A percentile compares a stretch with the other conserved stretches of the same genome.
phyloP scores from a whole-genome alignment of 148 eudicot species.

The Salicornia ramosissima region DNA sequence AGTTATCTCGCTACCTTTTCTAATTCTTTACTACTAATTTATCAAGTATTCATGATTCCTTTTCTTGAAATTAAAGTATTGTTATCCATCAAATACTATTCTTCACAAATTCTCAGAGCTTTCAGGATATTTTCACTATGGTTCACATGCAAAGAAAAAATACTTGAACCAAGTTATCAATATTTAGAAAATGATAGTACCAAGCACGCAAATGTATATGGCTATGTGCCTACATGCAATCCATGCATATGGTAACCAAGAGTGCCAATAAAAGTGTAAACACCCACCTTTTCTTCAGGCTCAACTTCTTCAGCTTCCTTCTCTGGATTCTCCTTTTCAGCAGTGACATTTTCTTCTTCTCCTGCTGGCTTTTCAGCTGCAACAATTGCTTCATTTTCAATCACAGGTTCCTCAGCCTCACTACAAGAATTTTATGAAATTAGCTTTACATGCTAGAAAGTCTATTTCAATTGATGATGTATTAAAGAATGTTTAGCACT shows the following conservation, averaged over 20 bases:
- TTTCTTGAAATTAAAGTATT: too few relatives aligned
- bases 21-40: too few relatives aligned
- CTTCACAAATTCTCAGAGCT: too few relatives aligned
- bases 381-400: slow-evolving; percentile 36
- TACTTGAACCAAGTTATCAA: too few relatives aligned
- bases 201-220: background rate
- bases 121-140: too few relatives aligned
- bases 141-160: too few relatives aligned
- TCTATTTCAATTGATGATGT: background rate
- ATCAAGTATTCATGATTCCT: too few relatives aligned
- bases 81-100: too few relatives aligned
- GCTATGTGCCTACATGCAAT: background rate
- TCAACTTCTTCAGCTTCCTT: slow-evolving; percentile 49
- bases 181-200: too few relatives aligned
- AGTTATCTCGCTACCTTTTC: too few relatives aligned
- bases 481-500: slow-evolving; percentile 17
- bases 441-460: background rate
- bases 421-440: slow-evolving; percentile 20
- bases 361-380: slow-evolving; percentile 43
- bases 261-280: background rate
- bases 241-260: too few relatives aligned
- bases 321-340: slow-evolving; percentile 41
- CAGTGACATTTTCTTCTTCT: slow-evolving; percentile 40
- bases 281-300: slow-evolving; percentile 48
- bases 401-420: slow-evolving; percentile 40